Conservation (phyloP, 331 rosid species). For the Malus hybrid region DNA sequence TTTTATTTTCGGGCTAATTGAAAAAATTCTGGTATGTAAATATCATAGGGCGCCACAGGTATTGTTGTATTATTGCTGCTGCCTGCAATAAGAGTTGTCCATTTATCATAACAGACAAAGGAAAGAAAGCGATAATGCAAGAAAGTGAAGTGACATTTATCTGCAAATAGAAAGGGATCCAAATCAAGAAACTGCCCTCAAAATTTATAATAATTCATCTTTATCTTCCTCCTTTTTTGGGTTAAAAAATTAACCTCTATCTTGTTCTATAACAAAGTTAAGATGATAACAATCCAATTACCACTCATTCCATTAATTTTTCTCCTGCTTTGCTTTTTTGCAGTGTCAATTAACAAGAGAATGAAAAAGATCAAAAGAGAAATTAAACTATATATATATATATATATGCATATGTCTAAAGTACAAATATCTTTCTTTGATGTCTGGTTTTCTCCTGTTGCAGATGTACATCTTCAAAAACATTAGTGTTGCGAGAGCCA, state of each 20-base stretch:
- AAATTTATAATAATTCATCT: neutral
- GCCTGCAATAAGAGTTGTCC: neutral
- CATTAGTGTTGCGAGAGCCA: neutral
- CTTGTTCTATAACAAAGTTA: neutral
- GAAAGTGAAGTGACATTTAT: neutral
- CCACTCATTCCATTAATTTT: neutral
- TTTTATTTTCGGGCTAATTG: too few relatives aligned
- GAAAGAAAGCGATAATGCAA: neutral
- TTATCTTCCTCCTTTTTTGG: too few relatives aligned
- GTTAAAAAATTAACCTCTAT: neutral
- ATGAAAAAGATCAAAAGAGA: neutral
- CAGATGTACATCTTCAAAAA: constrained; percentile 11
- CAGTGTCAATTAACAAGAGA: neutral
- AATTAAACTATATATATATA: neutral
- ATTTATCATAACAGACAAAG: neutral
- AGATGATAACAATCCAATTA: neutral
- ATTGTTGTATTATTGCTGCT: neutral
- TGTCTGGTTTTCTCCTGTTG: neutral
- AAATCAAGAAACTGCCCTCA: neutral
- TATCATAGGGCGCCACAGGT: neutral
- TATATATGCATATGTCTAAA: neutral
- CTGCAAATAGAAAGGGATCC: neutral
- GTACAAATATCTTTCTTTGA: constrained; percentile 1
- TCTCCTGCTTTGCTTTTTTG: neutral
- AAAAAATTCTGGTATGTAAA: neutral